Base-by-base conservation (phyloP, 2,329 filamentous ascomycete species). In the Nothophoma quercina region DNA sequence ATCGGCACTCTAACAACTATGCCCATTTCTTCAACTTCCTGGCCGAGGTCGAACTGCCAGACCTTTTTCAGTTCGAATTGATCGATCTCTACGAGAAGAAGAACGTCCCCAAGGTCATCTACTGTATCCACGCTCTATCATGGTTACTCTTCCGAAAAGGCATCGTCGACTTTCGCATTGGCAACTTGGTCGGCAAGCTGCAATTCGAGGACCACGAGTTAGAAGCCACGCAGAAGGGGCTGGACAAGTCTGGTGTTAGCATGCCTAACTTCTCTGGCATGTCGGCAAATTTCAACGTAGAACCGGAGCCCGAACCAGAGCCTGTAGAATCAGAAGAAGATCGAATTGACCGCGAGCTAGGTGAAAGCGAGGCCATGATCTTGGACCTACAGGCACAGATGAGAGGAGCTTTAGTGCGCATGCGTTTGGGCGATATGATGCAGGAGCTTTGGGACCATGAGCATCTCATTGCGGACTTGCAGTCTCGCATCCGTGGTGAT, bases 81-180 rank as follows among this genome's bases (percentile, higher is more conserved):
- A 96, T 98, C 59, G 95, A 99, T 75, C 79, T 99, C 10, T 99
- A 99, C 78, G 96, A 99, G 76, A 99, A 98, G 81, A 99, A 99
- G 78, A 99, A 99, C 67, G 96, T 98, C 1, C 95, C 95, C 4
- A 99, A 98, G 75, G 96, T 98, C 71, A 99, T 99, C 57, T 96
- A 99, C 78, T 99, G 95, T 71, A 95, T 99, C 44, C 95, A 99
- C 68, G 95, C 95, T 0, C 80, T 99, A 15, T 98, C 93, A 72
- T 99, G 93, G 92, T 82, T 99, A n/a, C 81, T 99, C 9, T 97
- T 91, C 75, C 88, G 95, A 40, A 95, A 97, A 73, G 93, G 95
- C 1, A 91, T 98, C 58, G 89, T 98, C 30, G 89, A 93, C 69
- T 98, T 99, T 74, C 88, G 93, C 7, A 99, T 99, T 68, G 95